A percentile compares a stretch with the other conserved stretches of the same genome.
Evolutionary conservation across 192 early-diverging fungal genomes (phyloP).

Genomic region (Coemansia sp.): DNA sequence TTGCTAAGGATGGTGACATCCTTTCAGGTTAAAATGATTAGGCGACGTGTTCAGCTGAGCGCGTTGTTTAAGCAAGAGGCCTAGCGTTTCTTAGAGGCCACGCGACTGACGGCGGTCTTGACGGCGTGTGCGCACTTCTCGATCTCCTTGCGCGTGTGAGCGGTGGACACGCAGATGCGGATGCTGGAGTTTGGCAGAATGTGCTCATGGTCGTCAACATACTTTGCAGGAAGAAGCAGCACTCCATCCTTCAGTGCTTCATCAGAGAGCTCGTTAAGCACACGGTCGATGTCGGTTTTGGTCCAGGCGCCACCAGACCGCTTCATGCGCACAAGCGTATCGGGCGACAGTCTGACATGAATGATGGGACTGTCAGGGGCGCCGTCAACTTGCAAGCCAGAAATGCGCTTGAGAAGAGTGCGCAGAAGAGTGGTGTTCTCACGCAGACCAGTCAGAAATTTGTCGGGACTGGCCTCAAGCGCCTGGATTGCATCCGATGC

Average conservation of each 20-base stretch:
- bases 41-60: too few species aligned
- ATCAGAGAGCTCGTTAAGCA: slow-evolving; percentile 83
- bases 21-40: too few species aligned
- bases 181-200: slow-evolving; percentile 76
- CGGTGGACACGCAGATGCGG: slow-evolving; percentile 74
- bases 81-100: slow-evolving; percentile 53
- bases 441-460: slow-evolving; percentile 55
- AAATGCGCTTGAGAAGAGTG: slow-evolving; percentile 56
- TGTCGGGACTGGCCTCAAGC: slow-evolving; percentile 34
- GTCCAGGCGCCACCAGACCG: slow-evolving; percentile 56
- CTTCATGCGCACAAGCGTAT: slow-evolving; percentile 68
- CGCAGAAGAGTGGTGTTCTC: slow-evolving; percentile 69
- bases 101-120: slow-evolving; percentile 64
- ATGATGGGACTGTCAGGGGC: slow-evolving; percentile 67
- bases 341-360: slow-evolving; percentile 68
- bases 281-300: slow-evolving; percentile 49
- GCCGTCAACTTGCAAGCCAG: slow-evolving; percentile 56
- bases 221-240: slow-evolving; percentile 84
- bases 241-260: slow-evolving; percentile 79
- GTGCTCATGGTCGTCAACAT: slow-evolving; percentile 80
- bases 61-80: too few species aligned
- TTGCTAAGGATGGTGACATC: too few species aligned
- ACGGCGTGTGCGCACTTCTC: slow-evolving; percentile 81
- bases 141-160: slow-evolving; percentile 77
- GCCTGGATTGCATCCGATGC: slow-evolving; percentile 77